These are phyloP conservation scores for Logfia minima DNA, from an alignment of 129 eudicot species.

Conservation along the genomic window DNA sequence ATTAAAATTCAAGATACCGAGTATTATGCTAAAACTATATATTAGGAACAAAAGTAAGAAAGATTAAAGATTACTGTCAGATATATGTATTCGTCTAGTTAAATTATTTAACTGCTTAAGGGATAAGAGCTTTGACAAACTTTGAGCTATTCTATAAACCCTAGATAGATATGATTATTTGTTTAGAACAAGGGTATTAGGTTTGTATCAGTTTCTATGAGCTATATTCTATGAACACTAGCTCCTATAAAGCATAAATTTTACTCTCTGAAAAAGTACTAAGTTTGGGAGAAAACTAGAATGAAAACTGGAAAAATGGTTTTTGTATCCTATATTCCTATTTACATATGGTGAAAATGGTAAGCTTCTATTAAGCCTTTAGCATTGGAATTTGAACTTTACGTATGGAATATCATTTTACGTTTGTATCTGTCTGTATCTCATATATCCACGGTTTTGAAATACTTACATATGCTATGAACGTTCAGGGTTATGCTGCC, in stretches of 20 bases:
- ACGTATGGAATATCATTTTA: not conserved
- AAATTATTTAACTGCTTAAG: not conserved
- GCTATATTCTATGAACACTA: too few species aligned
- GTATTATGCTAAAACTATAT: not conserved
- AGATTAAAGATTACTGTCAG: not conserved
- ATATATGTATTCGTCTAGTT: not conserved
- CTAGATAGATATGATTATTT: not conserved
- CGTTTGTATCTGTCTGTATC: not conserved
- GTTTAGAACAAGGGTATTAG: not conserved
- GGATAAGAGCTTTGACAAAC: not conserved
- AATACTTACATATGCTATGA: slow-evolving; percentile 10
- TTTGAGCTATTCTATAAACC: not conserved
- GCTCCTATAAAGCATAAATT: not conserved
- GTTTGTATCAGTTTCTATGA: not conserved
- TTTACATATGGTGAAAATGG: not conserved
- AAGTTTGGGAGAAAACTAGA: not conserved
- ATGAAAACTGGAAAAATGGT: slow-evolving; percentile 1
- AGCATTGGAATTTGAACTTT: not conserved
- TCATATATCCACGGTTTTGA: not conserved
- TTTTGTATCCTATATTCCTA: not conserved
- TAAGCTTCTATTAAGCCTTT: not conserved
- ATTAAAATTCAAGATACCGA: too few species aligned
- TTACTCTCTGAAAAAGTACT: not conserved
- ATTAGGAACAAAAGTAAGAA: not conserved
- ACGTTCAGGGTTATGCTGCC: slow-evolving; percentile 91